A percentile compares a stretch with the other conserved stretches of the same genome.
Evolutionary conservation across 305 asterid genomes (phyloP).

Genomic region (Coffea humblotiana): DNA sequence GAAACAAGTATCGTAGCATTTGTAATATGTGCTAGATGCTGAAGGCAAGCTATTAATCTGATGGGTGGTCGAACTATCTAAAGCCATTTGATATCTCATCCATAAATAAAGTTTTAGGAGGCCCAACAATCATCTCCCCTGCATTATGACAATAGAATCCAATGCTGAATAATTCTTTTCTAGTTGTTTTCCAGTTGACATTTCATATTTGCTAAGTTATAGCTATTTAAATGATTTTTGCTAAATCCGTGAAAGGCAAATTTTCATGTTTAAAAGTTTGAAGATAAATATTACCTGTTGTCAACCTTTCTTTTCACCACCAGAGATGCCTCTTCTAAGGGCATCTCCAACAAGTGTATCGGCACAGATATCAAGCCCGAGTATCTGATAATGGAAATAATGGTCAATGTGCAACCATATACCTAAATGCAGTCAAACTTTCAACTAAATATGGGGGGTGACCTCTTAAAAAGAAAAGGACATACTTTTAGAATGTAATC

Average conservation of each 20-base stretch:
- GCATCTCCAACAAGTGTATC: slow-evolving; percentile 69
- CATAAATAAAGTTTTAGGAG: slow-evolving; percentile 63
- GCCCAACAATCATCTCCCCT: slow-evolving; percentile 78
- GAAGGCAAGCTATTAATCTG: slow-evolving; percentile 68
- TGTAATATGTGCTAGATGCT: slow-evolving; percentile 63
- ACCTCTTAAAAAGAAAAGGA: not conserved
- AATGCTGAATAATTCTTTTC: not conserved
- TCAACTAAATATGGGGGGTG: not conserved
- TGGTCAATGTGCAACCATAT: not conserved
- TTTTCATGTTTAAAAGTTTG: not conserved
- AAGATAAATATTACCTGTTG: slow-evolving; percentile 50
- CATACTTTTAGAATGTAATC: slow-evolving; percentile 3
- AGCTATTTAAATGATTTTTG: not conserved
- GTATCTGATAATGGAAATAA: slow-evolving; percentile 44
- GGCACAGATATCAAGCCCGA: slow-evolving; percentile 71
- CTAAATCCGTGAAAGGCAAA: not conserved
- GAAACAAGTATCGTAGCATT: slow-evolving; percentile 70
- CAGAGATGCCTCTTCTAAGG: slow-evolving; percentile 71
- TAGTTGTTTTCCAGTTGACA: not conserved
- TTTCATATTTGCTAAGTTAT: not conserved
- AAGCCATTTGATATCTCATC: slow-evolving; percentile 75
- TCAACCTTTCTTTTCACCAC: slow-evolving; percentile 78
- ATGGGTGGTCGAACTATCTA: slow-evolving; percentile 75
- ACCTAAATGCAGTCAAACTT: not conserved
- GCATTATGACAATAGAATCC: slow-evolving; percentile 4